These are phyloP conservation scores for Candida coquimbonensis DNA, from an alignment of 805 yeast genomes.

Conservation along the genomic window DNA sequence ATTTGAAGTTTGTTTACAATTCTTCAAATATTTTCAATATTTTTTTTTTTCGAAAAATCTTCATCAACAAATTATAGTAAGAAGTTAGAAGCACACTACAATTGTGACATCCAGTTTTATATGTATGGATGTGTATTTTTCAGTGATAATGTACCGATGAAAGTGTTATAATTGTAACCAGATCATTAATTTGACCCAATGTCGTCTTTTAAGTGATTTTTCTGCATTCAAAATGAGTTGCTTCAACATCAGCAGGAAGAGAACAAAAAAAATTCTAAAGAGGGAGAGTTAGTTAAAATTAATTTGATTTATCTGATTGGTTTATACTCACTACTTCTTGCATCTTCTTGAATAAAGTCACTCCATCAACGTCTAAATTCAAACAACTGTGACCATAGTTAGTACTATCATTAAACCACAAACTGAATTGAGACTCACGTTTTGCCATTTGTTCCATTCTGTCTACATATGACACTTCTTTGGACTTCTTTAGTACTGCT, in stretches of 20 bases:
- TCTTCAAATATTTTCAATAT: neutral
- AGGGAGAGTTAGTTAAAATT: neutral
- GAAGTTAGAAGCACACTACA: neutral
- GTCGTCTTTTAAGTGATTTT: constrained; percentile 20
- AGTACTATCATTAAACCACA: neutral
- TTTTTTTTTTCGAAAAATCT: neutral
- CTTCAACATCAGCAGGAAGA: constrained; percentile 39
- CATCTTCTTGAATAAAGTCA: constrained; percentile 41
- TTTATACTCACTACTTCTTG: constrained; percentile 29
- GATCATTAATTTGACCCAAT: neutral
- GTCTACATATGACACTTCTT: constrained; percentile 40
- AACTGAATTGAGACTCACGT: constrained; percentile 15
- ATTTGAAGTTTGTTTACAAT: too few relatives aligned
- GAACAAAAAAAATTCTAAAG: constrained; percentile 41
- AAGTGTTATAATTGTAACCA: too few relatives aligned
- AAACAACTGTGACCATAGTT: constrained; percentile 27
- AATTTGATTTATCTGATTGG: neutral
- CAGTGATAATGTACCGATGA: too few relatives aligned
- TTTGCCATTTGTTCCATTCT: constrained; percentile 36
- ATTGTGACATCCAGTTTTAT: neutral
- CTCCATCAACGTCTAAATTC: constrained; percentile 33
- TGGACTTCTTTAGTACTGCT: constrained; percentile 12
- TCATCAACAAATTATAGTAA: neutral
- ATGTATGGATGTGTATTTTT: too few relatives aligned
- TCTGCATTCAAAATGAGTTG: constrained; percentile 47